Evolutionary conservation across 2,329 filamentous ascomycete species (phyloP), one percentile per base, ranked within the genome.

Genomic region (Pseudogymnoascus sp.): DNA sequence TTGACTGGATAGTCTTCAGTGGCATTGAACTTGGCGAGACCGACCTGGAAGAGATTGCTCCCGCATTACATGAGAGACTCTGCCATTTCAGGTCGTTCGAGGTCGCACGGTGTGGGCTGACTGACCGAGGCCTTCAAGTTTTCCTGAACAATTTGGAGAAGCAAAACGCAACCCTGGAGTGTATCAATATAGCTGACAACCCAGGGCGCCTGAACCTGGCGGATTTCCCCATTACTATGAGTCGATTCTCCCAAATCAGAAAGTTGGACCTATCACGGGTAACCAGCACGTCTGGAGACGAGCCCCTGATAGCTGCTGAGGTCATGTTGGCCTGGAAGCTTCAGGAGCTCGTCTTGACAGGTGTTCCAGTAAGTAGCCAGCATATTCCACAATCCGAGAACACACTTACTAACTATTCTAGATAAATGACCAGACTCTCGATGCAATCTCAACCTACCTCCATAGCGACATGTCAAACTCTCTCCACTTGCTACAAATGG

Each of bases 1-100:
- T 90, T 16, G 85, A 89, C 71, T 90, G 88, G 87, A 82, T 90
- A 62, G 80, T 84, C 21, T 75, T 90, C 65, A 90, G 85, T 66
- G 86, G 86, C 11, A 87, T 90, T 66, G 81, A 84, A 65, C 80
- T 90, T n/a, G 86, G 85, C 43, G 88, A 90, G 63, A 85, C 85
- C 0, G 88, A 90, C 74, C 76, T 90, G 62, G 88, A 90, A 67
- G 83, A 83, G 68, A 70, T 74, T 14, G 85, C 89, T 51, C 86
- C 86, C 67, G 86, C 87, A n/a, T 84, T 87, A 8, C 86, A 87
- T 1, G 85, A 89, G 66, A 80, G 82, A 67, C 79, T 78, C 25
- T 88, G 86, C 64, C 85, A 87, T 69, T 78, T 90, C 62, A 83
- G 88, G 60, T 87, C 86, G 1, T 78, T 90, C 16, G 88, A 90